Conservation (phyloP, 2,329 filamentous ascomycete species). For the Juglanconis oblonga region DNA sequence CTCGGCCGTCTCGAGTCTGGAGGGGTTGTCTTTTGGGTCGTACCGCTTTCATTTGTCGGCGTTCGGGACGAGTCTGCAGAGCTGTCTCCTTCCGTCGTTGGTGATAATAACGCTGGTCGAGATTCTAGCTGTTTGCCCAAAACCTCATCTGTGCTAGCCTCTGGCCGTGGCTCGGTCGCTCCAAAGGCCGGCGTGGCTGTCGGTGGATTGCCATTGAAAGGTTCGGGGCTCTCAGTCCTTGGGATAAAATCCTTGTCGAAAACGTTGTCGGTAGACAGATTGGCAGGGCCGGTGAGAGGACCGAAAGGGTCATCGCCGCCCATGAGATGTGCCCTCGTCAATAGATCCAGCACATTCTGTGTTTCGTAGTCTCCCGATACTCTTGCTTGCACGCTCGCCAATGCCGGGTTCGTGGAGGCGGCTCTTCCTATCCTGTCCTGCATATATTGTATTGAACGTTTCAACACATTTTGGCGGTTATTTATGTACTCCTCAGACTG, state of each 20-base stretch:
- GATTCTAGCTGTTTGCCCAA: not conserved
- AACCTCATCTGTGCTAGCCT: not conserved
- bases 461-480: conserved; percentile 87
- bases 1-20: conserved; percentile 57
- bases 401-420: conserved; percentile 64
- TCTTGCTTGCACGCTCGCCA: conserved; percentile 80
- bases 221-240: conserved; percentile 49
- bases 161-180: conserved; percentile 6
- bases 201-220: conserved; percentile 35
- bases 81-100: conserved; percentile 25
- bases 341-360: conserved; percentile 85
- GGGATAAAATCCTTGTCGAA: conserved; percentile 80
- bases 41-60: conserved; percentile 54
- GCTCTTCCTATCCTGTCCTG: conserved; percentile 85
- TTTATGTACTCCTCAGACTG: conserved; percentile 91
- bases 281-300: conserved; percentile 77
- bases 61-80: conserved; percentile 52
- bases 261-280: conserved; percentile 70
- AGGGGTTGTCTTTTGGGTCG: conserved; percentile 50
- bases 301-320: conserved; percentile 60
- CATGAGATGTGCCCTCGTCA: conserved; percentile 77
- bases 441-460: conserved; percentile 95
- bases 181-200: conserved; percentile 22
- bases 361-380: conserved; percentile 80
- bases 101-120: conserved; percentile 1